Base-by-base conservation (phyloP, 23 red algal species). In the Cyanidioschyzon merolae region DNA sequence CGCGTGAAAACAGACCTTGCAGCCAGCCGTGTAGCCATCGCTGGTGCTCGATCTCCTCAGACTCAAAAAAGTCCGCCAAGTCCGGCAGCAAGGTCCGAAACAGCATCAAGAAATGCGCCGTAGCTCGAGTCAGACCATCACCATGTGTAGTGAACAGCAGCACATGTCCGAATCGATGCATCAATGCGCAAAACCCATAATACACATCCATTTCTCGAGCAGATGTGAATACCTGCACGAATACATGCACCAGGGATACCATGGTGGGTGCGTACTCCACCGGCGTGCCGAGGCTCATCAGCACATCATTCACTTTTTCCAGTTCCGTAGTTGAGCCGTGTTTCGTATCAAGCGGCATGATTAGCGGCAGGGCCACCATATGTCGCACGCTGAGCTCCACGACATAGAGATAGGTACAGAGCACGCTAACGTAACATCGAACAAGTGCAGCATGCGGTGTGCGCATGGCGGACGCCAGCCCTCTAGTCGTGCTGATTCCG, bases 11-110 rank as follows among this genome's bases (percentile, higher is more conserved):
- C 25, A 95, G 77, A 3, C 84, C 82, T 16, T 85, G 80, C 39
- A 90, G 76, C 91, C 86, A 95, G 26, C 78, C 68, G n/a, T 74
- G 82, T n/a, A 90, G 74, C 83, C 86, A 95, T 41, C 67, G 39
- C 2, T 76, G 74, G 24, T 83, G 79, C 34, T 89, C 83, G 21
- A 95, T 84, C 31, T 95, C 91, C 58, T 95, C 91, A 2, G 76
- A 71, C 67, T 87, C 86, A 58, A 95, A 90, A 39, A 80, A 78
- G 76, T 95, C 91, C 37, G 78, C 88, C 15, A 95, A 39, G 57
- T 87, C 83, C 2, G 84, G 86, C 40, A 77, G 86, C 2, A 86
- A 41, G 37, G 59, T 79, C 30, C 91, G 83, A 40, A 95, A 89
- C 50, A 95, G 57, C 34, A 83, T 86, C 76, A 86, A 50, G 58